Conservation (phyloP, 2,329 filamentous ascomycete genomes). For the Hypoxylon sp. region DNA sequence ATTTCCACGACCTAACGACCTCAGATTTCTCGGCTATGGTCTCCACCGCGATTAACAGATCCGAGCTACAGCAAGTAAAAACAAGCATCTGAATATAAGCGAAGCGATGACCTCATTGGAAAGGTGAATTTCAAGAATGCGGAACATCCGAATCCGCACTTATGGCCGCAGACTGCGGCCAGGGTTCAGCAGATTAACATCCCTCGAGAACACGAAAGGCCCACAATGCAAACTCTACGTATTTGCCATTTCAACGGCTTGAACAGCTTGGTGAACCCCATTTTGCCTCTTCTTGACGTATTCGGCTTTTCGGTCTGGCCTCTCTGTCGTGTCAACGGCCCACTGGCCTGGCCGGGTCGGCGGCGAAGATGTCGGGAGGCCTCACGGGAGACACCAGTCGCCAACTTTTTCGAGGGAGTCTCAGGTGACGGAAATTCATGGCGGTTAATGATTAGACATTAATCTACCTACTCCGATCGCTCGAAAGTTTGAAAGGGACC, state of each 20-base stretch:
- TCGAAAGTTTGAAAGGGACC: constrained; percentile 7
- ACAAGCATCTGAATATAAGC: constrained; percentile 29
- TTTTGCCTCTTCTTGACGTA: constrained; percentile 40
- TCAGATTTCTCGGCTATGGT: constrained; percentile 26
- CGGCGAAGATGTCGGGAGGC: constrained; percentile 38
- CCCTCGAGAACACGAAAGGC: constrained; percentile 25
- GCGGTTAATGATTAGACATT: constrained; percentile 26
- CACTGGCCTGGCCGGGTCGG: constrained; percentile 40
- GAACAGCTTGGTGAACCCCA: constrained; percentile 7
- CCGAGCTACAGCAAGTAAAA: constrained; percentile 11
- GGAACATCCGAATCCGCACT: constrained; percentile 36
- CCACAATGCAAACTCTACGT: constrained; percentile 24
- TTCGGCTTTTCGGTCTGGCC: constrained; percentile 21
- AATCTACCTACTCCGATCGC: constrained; percentile 1
- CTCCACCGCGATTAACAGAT: constrained; percentile 26
- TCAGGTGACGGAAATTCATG: constrained; percentile 12
- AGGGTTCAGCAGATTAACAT: constrained; percentile 24
- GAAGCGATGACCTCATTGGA: constrained; percentile 43
- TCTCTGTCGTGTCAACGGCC: constrained; percentile 39
- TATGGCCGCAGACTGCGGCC: constrained; percentile 2
- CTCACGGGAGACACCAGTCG: constrained; percentile 19
- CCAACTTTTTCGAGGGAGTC: constrained; percentile 13
- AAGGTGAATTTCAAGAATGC: constrained; percentile 24
- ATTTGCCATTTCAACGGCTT: constrained; percentile 24
- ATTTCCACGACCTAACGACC: constrained; percentile 29